Percentiles rank a stretch among this genome's conserved stretches.
These are phyloP conservation scores for Bipolaris oryzae DNA, from an alignment of 2,329 filamentous ascomycete species.

Conservation along the genomic window DNA sequence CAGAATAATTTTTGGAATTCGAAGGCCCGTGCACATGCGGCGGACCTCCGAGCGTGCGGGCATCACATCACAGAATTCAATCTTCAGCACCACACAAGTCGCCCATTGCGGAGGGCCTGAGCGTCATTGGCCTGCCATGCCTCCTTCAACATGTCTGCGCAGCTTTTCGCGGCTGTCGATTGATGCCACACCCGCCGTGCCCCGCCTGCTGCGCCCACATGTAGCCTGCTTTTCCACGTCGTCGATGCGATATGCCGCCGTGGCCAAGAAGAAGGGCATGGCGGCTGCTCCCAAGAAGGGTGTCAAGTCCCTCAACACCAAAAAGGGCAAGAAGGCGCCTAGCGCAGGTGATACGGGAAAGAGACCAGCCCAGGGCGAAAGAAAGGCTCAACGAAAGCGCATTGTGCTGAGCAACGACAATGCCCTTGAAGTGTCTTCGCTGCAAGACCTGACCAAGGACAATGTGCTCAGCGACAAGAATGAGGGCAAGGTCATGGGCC, in stretches of 20 bases:
- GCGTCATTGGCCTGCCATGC: slow-evolving; percentile 37
- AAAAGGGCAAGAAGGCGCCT: slow-evolving; percentile 51
- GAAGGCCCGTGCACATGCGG: slow-evolving; percentile 21
- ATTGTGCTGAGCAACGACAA: slow-evolving; percentile 95
- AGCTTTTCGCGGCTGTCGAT: slow-evolving; percentile 41
- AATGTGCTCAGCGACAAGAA: slow-evolving; percentile 51
- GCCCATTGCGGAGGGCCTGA: slow-evolving; percentile 35
- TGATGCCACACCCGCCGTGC: slow-evolving; percentile 32
- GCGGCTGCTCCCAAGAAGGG: slow-evolving; percentile 43
- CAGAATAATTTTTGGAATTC: slow-evolving; percentile 26
- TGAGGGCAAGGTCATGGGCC: slow-evolving; percentile 69
- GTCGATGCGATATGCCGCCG: slow-evolving; percentile 32
- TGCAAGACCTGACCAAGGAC: slow-evolving; percentile 67
- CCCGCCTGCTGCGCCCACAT: slow-evolving; percentile 35
- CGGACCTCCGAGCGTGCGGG: slow-evolving; percentile 36
- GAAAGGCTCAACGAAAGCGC: slow-evolving; percentile 84
- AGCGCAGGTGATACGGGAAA: slow-evolving; percentile 48
- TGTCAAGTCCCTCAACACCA: slow-evolving; percentile 50
- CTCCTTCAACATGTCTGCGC: slow-evolving; percentile 41
- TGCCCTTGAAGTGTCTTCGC: slow-evolving; percentile 75
- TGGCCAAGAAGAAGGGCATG: slow-evolving; percentile 36
- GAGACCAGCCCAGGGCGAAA: slow-evolving; percentile 75
- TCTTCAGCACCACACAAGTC: slow-evolving; percentile 26
- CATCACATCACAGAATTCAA: slow-evolving; percentile 21
- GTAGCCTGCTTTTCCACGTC: slow-evolving; percentile 47